phyloP scores from a whole-genome alignment of 2,329 filamentous ascomycete genomes.

The Diatrype stigma region DNA sequence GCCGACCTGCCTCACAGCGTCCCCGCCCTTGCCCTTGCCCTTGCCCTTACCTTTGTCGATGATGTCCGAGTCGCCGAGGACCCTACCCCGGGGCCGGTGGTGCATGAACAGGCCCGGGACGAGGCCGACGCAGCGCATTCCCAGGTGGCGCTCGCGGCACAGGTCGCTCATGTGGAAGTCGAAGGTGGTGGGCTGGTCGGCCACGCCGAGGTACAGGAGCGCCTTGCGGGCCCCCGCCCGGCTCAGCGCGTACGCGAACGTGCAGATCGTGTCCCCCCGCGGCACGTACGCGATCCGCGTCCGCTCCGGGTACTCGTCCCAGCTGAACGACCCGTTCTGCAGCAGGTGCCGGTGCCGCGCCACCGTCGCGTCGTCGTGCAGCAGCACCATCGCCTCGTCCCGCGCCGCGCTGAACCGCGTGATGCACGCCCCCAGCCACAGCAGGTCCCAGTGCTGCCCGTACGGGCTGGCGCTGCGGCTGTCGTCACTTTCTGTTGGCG shows the following conservation, averaged over 20 bases:
- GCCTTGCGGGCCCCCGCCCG: slow-evolving; percentile 25
- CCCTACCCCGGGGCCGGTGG: slow-evolving; percentile 21
- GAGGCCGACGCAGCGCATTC: slow-evolving; percentile 22
- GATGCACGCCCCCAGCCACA: slow-evolving; percentile 48
- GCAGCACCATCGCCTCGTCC: slow-evolving; percentile 12
- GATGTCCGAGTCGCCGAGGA: slow-evolving; percentile 25
- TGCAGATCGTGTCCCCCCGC: slow-evolving; percentile 28
- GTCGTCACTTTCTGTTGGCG: too few relatives aligned
- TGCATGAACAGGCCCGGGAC: slow-evolving; percentile 29
- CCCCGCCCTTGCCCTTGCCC: too few relatives aligned
- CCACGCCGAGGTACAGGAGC: slow-evolving; percentile 28
- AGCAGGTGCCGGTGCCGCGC: too few relatives aligned
- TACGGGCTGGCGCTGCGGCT: slow-evolving; percentile 31
- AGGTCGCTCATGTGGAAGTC: slow-evolving; percentile 31
- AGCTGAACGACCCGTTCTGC: too few relatives aligned
- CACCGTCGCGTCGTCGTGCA: too few relatives aligned
- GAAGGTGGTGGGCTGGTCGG: slow-evolving; percentile 19
- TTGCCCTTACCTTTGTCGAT: too few relatives aligned
- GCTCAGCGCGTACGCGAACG: slow-evolving; percentile 29
- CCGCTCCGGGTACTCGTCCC: too few relatives aligned
- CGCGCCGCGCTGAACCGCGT: slow-evolving; percentile 21
- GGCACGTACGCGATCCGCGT: slow-evolving; percentile 28
- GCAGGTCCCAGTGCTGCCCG: slow-evolving; percentile 45
- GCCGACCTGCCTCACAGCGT: not conserved
- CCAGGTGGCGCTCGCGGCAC: slow-evolving; percentile 23